Base-by-base conservation (phyloP, 306 rosid species). In the Styphnolobium japonicum region DNA sequence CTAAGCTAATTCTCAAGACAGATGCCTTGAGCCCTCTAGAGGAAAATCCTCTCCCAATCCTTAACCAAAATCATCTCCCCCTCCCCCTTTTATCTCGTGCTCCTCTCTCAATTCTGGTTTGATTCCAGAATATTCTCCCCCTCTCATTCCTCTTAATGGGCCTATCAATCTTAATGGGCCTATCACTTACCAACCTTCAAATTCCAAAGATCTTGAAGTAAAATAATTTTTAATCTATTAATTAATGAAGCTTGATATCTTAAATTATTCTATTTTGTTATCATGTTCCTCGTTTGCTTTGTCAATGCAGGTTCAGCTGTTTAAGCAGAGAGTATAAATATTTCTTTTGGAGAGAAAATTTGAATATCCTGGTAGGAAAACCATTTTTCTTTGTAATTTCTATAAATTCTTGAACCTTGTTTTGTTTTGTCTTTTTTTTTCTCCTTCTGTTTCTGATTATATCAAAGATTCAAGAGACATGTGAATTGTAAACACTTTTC, bases 241-340 rank as follows among this genome's bases (percentile, higher is more conserved):
- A 63, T 65, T 75, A 22, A 45, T n/a, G 12, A 80, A 76, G 18
- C 21, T 76, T 22, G 49, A 71, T 68, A 42, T 79, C 61, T 68
- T 78, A 56, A 75, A 40, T 58, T 71, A 66, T 45, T 71, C 57
- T 67, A 60, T 61, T 76, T 76, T 58, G 22, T 42, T 51, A 36
- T 62, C 67, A 37, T n/a, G 64, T 46, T 79, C 57, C 75, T 39
- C 58, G 36, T 82, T 84, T 63, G 74, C 71, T 85, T 77, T 63
- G 80, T 68, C 62, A 21, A 71, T 80, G 46, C 97, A 94, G 98
- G 85, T 94, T 94, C 85, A 91, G 97, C 86, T 94, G 98, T 85
- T 81, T 86, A 82, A 86, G 97, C 87, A 89, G 98, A 87, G 91
- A 91, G 73, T 94, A 94, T 69, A 87, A 81, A 81, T 94, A 94